A percentile compares a stretch with the other conserved stretches of the same genome.
Evolutionary conservation across 148 eudicot genomes (phyloP).

Genomic region (Rhododendron molle): DNA sequence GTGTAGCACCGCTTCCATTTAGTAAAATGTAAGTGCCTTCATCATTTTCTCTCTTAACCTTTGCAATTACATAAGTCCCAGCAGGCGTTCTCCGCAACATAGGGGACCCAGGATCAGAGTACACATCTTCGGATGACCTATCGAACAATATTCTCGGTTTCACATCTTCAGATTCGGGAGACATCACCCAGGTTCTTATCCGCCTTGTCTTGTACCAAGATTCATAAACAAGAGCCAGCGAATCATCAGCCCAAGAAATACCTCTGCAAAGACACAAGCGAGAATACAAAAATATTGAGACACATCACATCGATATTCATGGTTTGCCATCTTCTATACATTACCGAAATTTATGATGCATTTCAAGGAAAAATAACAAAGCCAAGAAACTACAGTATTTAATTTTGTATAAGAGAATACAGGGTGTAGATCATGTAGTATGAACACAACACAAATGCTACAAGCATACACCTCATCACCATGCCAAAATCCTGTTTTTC

Average conservation of each 20-base stretch:
- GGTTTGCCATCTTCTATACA: neutral
- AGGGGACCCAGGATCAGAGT: slow-evolving; percentile 99
- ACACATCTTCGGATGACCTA: slow-evolving; percentile 93
- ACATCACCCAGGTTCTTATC: slow-evolving; percentile 78
- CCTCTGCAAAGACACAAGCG: slow-evolving; percentile 45
- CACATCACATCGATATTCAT: neutral
- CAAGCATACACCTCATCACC: neutral
- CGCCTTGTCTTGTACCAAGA: slow-evolving; percentile 93
- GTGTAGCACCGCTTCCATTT: slow-evolving; percentile 92
- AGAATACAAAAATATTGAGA: neutral
- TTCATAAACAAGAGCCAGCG: slow-evolving; percentile 89
- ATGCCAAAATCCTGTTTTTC: neutral
- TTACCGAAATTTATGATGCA: neutral
- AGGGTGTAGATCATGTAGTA: neutral
- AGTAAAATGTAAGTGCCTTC: slow-evolving; percentile 63
- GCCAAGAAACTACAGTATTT: neutral
- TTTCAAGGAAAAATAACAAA: neutral
- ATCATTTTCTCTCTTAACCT: slow-evolving; percentile 62
- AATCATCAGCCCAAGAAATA: slow-evolving; percentile 90
- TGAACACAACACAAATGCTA: neutral
- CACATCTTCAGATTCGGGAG: slow-evolving; percentile 64
- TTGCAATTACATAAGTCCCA: slow-evolving; percentile 84
- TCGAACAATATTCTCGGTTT: slow-evolving; percentile 82
- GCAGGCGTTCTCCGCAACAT: slow-evolving; percentile 74
- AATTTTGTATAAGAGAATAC: neutral